phyloP scores from a whole-genome alignment of 2,329 filamentous ascomycete species.

The Metarhizium sp. region DNA sequence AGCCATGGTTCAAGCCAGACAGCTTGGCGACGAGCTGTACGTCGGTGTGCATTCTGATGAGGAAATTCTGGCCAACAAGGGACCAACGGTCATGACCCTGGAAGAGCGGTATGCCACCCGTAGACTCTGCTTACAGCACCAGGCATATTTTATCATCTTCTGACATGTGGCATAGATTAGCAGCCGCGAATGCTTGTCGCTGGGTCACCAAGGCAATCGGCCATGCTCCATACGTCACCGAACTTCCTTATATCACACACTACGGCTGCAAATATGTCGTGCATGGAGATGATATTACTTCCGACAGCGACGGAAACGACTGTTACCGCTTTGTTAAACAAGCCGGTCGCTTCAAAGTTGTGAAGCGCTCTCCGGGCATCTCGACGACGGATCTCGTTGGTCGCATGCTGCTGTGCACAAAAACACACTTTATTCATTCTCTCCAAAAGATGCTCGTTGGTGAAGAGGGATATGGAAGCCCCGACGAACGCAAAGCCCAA shows the following conservation, averaged over 20 bases:
- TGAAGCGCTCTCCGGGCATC: slow-evolving; percentile 92
- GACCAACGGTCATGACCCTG: slow-evolving; percentile 92
- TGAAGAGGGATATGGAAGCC: slow-evolving; percentile 60
- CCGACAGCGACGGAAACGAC: slow-evolving; percentile 85
- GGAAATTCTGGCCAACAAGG: slow-evolving; percentile 92
- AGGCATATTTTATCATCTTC: background rate
- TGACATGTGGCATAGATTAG: slow-evolving; percentile 45
- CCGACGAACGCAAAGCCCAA: slow-evolving; percentile 53
- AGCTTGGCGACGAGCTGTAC: slow-evolving; percentile 77
- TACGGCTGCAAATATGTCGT: slow-evolving; percentile 95
- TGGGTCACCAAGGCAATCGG: slow-evolving; percentile 84
- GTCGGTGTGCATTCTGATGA: slow-evolving; percentile 95
- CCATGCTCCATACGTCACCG: slow-evolving; percentile 88
- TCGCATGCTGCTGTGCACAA: slow-evolving; percentile 94
- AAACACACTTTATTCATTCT: slow-evolving; percentile 82
- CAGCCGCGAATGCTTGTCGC: slow-evolving; percentile 87
- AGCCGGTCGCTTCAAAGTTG: slow-evolving; percentile 88
- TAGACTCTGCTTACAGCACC: background rate
- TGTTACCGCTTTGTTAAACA: slow-evolving; percentile 98
- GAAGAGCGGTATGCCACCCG: slow-evolving; percentile 56
- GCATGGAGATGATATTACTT: slow-evolving; percentile 95
- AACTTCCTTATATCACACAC: slow-evolving; percentile 86
- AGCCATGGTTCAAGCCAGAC: slow-evolving; percentile 91
- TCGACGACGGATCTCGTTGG: slow-evolving; percentile 97
- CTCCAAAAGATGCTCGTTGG: slow-evolving; percentile 60